A percentile compares a stretch with the other conserved stretches of the same genome.
Evolutionary conservation across 352 stramenopile species (phyloP).

Genomic region (Thraustotheca clavata): DNA sequence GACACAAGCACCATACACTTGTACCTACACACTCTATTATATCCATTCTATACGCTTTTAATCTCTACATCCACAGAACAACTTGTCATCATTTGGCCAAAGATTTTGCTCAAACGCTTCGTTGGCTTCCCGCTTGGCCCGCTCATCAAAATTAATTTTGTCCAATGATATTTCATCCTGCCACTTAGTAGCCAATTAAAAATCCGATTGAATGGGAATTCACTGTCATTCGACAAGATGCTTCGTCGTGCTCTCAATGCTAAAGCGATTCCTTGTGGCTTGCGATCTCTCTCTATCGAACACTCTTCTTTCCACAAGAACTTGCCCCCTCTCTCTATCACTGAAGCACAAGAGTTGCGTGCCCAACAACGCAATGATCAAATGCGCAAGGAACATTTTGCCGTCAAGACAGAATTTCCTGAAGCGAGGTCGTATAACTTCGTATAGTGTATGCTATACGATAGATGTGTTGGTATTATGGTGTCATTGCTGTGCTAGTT

Average conservation of each 20-base stretch:
- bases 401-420: slow-evolving; percentile 34
- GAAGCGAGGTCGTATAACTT: slow-evolving; percentile 31
- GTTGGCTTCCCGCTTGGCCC: no score
- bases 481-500: background rate
- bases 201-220: no score
- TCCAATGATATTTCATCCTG: no score
- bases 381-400: slow-evolving; percentile 53
- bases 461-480: slow-evolving; percentile 6
- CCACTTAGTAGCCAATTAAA: no score
- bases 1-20: slow-evolving; percentile 74
- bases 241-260: background rate
- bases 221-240: no score
- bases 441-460: slow-evolving; percentile 19
- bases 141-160: no score
- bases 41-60: background rate
- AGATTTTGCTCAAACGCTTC: slow-evolving; percentile 55
- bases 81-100: slow-evolving; percentile 54
- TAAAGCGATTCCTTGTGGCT: background rate
- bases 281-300: background rate
- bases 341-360: slow-evolving; percentile 39
- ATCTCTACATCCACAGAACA: slow-evolving; percentile 51
- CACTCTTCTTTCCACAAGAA: background rate
- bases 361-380: slow-evolving; percentile 41
- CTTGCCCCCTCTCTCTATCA: slow-evolving; percentile 26
- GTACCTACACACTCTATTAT: slow-evolving; percentile 33